Conservation (phyloP, 192 early-diverging fungal species). For the Geranomyces michiganensis region DNA sequence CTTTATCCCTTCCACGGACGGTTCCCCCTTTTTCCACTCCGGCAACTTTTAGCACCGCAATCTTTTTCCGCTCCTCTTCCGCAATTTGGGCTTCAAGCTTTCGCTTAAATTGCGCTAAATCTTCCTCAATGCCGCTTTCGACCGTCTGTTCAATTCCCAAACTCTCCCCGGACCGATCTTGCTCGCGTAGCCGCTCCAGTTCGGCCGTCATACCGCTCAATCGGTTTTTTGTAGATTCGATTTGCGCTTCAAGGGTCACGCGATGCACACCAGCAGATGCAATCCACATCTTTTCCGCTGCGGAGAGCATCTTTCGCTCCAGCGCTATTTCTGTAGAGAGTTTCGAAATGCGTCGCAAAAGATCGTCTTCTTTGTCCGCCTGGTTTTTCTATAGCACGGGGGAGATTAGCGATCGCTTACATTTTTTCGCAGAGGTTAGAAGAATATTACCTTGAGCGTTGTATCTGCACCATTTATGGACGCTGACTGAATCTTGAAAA, state of each 20-base stretch:
- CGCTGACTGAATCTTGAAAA: constrained; percentile 54
- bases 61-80: constrained; percentile 45
- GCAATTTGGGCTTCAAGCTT: constrained; percentile 46
- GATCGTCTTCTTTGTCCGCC: too few relatives aligned
- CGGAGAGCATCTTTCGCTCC: constrained; percentile 52
- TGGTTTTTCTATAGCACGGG: too few relatives aligned
- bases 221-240: constrained; percentile 39
- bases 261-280: constrained; percentile 43
- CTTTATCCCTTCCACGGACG: background rate
- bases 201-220: constrained; percentile 36
- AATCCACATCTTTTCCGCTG: constrained; percentile 46
- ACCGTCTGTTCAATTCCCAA: background rate
- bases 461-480: background rate
- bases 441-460: background rate
- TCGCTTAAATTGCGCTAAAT: constrained; percentile 25
- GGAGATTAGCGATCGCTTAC: background rate
- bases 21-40: background rate
- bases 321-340: constrained; percentile 46
- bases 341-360: constrained; percentile 33
- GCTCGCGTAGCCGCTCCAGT: constrained; percentile 26
- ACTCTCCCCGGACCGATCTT: too few relatives aligned
- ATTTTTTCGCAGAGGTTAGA: background rate
- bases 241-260: constrained; percentile 34
- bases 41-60: constrained; percentile 40
- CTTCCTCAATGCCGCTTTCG: constrained; percentile 22